Evolutionary conservation across 768 basidiomycete genomes (phyloP).

Genomic region (Phylloporus sp.): DNA sequence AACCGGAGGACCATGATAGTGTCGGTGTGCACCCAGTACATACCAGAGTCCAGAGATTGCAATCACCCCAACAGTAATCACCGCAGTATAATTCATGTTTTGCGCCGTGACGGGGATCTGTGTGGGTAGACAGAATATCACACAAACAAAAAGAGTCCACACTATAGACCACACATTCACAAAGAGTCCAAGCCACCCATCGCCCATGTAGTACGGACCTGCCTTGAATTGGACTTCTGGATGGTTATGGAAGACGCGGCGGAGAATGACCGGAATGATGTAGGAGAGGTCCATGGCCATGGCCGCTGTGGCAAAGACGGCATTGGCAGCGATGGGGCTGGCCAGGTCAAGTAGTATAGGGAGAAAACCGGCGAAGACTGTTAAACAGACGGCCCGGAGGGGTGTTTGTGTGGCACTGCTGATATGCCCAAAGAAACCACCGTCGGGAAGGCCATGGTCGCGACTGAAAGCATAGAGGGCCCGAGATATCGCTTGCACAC

Average conservation of each 20-base stretch:
- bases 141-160: constrained; percentile 44
- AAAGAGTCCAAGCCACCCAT: constrained; percentile 42
- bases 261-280: constrained; percentile 53
- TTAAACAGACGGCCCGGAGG: constrained; percentile 51
- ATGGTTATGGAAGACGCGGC: constrained; percentile 49
- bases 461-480: constrained; percentile 59
- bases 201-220: constrained; percentile 59
- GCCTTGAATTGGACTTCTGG: constrained; percentile 58
- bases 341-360: constrained; percentile 50
- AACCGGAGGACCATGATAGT: constrained; percentile 61
- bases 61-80: constrained; percentile 26
- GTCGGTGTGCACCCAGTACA: constrained; percentile 45
- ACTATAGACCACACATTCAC: constrained; percentile 43
- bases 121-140: constrained; percentile 51
- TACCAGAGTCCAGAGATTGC: constrained; percentile 45
- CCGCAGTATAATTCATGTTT: constrained; percentile 53
- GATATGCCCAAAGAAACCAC: constrained; percentile 52
- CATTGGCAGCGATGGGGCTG: constrained; percentile 48
- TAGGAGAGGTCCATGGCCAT: constrained; percentile 53
- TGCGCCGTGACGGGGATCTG: constrained; percentile 41
- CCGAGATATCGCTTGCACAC: constrained; percentile 54
- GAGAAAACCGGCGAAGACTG: constrained; percentile 41
- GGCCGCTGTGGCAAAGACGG: constrained; percentile 55
- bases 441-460: constrained; percentile 52
- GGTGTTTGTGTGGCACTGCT: constrained; percentile 49